Base-by-base conservation (phyloP, 202 grass and related monocot species). In the Schoenoplectus tabernaemontani region DNA sequence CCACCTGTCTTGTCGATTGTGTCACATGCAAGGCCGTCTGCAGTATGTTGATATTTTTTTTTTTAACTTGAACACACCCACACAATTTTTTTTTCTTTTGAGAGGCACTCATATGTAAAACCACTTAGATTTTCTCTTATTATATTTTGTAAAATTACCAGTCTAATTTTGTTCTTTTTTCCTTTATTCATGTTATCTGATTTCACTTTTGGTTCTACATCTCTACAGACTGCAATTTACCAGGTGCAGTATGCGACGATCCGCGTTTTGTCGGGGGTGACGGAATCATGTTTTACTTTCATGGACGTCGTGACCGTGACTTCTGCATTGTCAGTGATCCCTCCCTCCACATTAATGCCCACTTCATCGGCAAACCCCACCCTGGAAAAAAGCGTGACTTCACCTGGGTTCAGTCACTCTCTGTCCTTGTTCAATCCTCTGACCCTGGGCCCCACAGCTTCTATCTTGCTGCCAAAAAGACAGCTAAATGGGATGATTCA, bases 261-360 rank as follows among this genome's bases (percentile, higher is more conserved):
- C 90, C 90, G 0, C 86, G 87, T 0, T 92, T 92, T 66, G 81
- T 88, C 7, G 90, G 90, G 4, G 90, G 82, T 1, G 90, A 92
- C 51, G 90, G 87, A 22, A 85, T 82, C 71, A 87, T 78, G 32
- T 89, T 92, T 78, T 92, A 89, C 82, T 89, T 92, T 81, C 90
- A 89, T 77, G 90, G 90, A 0, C 77, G 64, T 28, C 85, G 81
- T 50, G 82, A 85, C 78, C 66, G 73, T 7, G 83, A 86, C 67
- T 92, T 92, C 84, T 89, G 84, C 87, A 60, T 92, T 1, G 44
- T 92, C 68, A 70, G 81, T 38, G 84, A 92, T 82, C 4, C 8
- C 0, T 10, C 12, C 33, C 48, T 92, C 67, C 90, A 92, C 79
- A 73, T 92, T 65, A 92, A 92, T 78, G 82, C 90, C 9, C 90